Evolutionary conservation across 139 green algal genomes (phyloP), one percentile per base, ranked within the genome.

Genomic region (Coelastrella sp.): DNA sequence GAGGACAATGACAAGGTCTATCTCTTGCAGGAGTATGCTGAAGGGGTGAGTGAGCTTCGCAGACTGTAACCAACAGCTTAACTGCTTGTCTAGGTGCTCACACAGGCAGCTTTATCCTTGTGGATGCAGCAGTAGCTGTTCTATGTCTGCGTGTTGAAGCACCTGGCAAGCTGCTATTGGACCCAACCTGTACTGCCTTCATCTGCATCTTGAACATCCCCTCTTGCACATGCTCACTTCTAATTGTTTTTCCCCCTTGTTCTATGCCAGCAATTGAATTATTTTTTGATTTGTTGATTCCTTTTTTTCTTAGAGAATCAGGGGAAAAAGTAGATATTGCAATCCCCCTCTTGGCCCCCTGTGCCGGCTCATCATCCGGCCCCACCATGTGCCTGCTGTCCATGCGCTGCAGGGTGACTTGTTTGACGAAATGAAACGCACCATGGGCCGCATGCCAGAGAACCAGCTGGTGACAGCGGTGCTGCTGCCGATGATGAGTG

Each of bases 1-100:
- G 96, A 97, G 89, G 97, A 99, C 90, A 93, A 91, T 3, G 89
- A 96, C 9, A 92, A 95, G 24, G 94, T 98, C 4, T 98, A 98
- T 93, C 91, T 99, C 87, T 94, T 97, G 19, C 93, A 97, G 89
- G 96, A 99, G 91, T 97, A 93, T 91, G 96, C 96, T 0, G 87
- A 91, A 11, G 94, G 96, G 92, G 93, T 94, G 78, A 91, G 91
- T 83, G 7, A 20, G 63, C 35, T 49, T 49, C 35, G 35, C 35
- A 49, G 1, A 49, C 1, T 3, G 35, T 49, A 49, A 49, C 3
- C 3, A 49, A 49, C 35, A 49, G 65, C 14, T 22, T 6, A 25
- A 20, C 70, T 6, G 14, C n/a, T 11, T 78, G 70, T 20, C 74
- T 20, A 57, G 74, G 25, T 49, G 72, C 22, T 49, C 35, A 3